A percentile compares a stretch with the other conserved stretches of the same genome.
phyloP scores from a whole-genome alignment of 2,329 filamentous ascomycete genomes.

The Beauveria asiatica region DNA sequence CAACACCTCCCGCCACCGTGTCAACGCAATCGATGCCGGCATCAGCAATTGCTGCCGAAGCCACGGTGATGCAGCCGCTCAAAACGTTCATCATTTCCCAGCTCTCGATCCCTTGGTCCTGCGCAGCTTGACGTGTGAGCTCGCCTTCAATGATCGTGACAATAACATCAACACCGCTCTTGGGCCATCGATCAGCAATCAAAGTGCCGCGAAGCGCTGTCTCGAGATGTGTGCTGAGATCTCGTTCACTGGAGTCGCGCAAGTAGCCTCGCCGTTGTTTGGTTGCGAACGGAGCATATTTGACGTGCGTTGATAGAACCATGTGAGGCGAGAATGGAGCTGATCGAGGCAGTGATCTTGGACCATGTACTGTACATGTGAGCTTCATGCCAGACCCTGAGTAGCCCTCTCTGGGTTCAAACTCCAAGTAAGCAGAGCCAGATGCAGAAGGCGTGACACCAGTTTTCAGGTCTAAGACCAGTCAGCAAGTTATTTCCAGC shows the following conservation, averaged over 20 bases:
- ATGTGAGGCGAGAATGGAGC: conserved; percentile 89
- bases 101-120: conserved; percentile 48
- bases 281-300: conserved; percentile 92
- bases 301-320: conserved; percentile 85
- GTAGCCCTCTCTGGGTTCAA: conserved; percentile 41
- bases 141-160: conserved; percentile 91
- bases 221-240: conserved; percentile 84
- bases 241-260: conserved; percentile 76
- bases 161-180: conserved; percentile 92
- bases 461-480: conserved; percentile 69
- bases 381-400: conserved; percentile 70
- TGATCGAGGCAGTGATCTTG: conserved; percentile 79
- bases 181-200: conserved; percentile 94
- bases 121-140: conserved; percentile 54
- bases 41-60: conserved; percentile 85
- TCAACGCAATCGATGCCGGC: conserved; percentile 95
- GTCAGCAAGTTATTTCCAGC: conserved; percentile 8
- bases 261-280: conserved; percentile 75
- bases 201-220: conserved; percentile 82
- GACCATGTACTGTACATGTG: conserved; percentile 87
- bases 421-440: conserved; percentile 79
- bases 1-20: conserved; percentile 79
- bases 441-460: conserved; percentile 88
- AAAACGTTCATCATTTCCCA: conserved; percentile 91
- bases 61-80: conserved; percentile 85